These are phyloP conservation scores for Coprinopsis cinerea DNA, from an alignment of 768 basidiomycete species.

Conservation along the genomic window DNA sequence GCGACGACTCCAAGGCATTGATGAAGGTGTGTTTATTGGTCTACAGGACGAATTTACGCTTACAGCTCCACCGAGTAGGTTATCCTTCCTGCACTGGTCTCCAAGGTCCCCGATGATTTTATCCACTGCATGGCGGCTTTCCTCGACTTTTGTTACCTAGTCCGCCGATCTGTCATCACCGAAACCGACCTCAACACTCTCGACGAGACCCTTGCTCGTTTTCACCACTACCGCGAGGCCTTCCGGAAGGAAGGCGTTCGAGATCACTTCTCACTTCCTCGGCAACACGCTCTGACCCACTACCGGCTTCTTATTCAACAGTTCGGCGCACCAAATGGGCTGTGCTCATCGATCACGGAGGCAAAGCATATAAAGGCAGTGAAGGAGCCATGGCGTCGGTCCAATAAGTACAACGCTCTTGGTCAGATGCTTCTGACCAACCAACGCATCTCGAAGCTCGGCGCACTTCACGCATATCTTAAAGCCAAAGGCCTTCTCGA, in stretches of 20 bases:
- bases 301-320: constrained; percentile 14
- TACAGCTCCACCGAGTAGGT: constrained; percentile 9
- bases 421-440: constrained; percentile 31
- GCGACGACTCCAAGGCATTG: constrained; percentile 30
- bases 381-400: constrained; percentile 29
- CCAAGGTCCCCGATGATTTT: constrained; percentile 14
- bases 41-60: not conserved
- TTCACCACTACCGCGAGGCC: constrained; percentile 24
- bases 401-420: constrained; percentile 25
- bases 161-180: constrained; percentile 11
- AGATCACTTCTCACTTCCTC: constrained; percentile 17
- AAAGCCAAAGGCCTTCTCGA: constrained; percentile 12
- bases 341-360: constrained; percentile 30
- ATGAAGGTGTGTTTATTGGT: constrained; percentile 25
- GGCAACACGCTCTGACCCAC: constrained; percentile 20
- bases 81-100: constrained; percentile 16
- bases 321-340: constrained; percentile 23
- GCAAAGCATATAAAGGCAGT: constrained; percentile 27
- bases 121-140: constrained; percentile 19
- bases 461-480: constrained; percentile 15
- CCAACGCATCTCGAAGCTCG: constrained; percentile 24
- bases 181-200: constrained; percentile 12
- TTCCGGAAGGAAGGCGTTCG: constrained; percentile 18
- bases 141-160: constrained; percentile 29
- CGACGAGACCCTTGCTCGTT: constrained; percentile 15